A percentile compares a stretch with the other conserved stretches of the same genome.
phyloP scores from a whole-genome alignment of 345 rosid genomes.

The Sonneratia caseolaris region DNA sequence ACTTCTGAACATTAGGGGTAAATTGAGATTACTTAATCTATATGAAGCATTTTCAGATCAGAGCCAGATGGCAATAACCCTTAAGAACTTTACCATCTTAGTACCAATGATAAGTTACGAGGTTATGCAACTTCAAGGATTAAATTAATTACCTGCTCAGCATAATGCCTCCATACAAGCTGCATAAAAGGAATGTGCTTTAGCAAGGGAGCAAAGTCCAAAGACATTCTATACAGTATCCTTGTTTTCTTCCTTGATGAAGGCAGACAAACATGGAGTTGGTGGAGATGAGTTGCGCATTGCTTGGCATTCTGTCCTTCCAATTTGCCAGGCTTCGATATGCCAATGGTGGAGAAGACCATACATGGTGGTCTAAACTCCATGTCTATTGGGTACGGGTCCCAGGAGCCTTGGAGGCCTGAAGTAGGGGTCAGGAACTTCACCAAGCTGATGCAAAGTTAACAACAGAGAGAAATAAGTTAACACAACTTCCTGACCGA shows the following conservation, averaged over 20 bases:
- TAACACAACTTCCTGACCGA: background rate
- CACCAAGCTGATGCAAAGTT: constrained; percentile 53
- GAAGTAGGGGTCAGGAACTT: constrained; percentile 84
- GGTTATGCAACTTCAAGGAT: background rate
- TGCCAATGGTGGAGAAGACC: constrained; percentile 88
- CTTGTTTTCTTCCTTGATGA: constrained; percentile 77
- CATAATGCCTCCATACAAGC: constrained; percentile 81
- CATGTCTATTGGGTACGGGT: constrained; percentile 97
- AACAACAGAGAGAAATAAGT: background rate
- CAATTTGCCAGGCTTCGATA: constrained; percentile 90
- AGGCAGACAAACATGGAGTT: constrained; percentile 94
- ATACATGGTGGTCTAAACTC: constrained; percentile 96
- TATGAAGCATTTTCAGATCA: background rate
- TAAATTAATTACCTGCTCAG: constrained; percentile 59
- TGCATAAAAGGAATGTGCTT: constrained; percentile 84
- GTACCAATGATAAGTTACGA: background rate
- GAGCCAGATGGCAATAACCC: background rate
- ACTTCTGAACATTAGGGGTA: too few species aligned
- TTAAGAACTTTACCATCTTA: background rate
- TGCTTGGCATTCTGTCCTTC: constrained; percentile 67
- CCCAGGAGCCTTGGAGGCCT: constrained; percentile 94
- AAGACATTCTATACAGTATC: constrained; percentile 81
- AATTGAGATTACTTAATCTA: too few species aligned
- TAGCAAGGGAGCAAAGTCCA: constrained; percentile 85
- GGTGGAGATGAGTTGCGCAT: constrained; percentile 94